Evolutionary conservation across 805 yeast genomes (phyloP), one percentile per base, ranked within the genome.

Genomic region (Suhomyces tanzawaensis): DNA sequence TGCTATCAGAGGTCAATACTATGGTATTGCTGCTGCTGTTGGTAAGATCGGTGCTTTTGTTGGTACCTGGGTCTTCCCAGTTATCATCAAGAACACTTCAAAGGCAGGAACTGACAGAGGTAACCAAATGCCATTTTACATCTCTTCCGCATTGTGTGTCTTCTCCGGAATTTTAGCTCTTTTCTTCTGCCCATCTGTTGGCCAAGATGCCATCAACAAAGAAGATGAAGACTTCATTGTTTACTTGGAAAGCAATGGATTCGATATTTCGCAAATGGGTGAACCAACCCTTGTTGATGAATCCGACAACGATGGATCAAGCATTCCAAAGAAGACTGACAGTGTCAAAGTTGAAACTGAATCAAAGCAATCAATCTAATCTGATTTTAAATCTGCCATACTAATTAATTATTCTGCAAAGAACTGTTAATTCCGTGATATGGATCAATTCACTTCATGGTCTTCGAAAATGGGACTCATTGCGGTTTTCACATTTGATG

Each of bases 1-100:
- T 7, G 81, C 95, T 16, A 76, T 89, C 40, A 81, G 97, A 68
- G 97, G 96, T 41, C 85, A 85, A 52, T 86, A 84, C 64, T 90
- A 90, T 57, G 93, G 93, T 52, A 72, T 88, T 50, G 91, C 95
- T 30, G 96, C 97, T 40, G 96, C 96, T 18, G 51, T 81, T 37
- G 97, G 96, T 55, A 90, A 90, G 62, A 69, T 87, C 42, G 97
- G 97, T 57, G 97, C 96, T 1, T 89, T 90, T 57, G 85, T 82
- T 21, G 96, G 96, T 39, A 82, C 93, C 32, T 88, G 82, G 55
- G 82, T 84, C 22, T 91, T 91, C 77, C 96, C 96, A 29, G 76
- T 79, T 34, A 82, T 90, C 53, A 80, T 82, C 46, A 69, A 61
- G 37, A 69, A 77, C 47, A 77, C 77, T 37, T 19, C 40, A 2